These are phyloP conservation scores for Cyathus striatus DNA, from an alignment of 768 basidiomycete genomes.

Conservation along the genomic window DNA sequence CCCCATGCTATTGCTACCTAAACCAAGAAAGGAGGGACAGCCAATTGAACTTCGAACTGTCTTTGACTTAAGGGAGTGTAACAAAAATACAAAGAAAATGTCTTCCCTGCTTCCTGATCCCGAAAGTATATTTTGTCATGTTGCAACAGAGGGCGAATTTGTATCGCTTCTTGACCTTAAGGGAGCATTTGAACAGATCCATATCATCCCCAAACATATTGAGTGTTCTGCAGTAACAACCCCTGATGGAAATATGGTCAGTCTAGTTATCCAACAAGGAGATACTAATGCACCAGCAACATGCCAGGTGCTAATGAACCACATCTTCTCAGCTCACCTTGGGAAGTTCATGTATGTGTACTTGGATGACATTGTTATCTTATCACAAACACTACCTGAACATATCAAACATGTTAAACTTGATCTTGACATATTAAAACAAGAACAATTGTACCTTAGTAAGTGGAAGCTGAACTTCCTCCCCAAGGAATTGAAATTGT, in stretches of 20 bases:
- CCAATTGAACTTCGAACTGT: slow-evolving; percentile 21
- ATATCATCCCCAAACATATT: slow-evolving; percentile 20
- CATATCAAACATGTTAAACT: slow-evolving; percentile 19
- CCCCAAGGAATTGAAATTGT: slow-evolving; percentile 18
- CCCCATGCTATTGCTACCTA: slow-evolving; percentile 28
- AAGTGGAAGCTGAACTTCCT: slow-evolving; percentile 7
- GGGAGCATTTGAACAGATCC: slow-evolving; percentile 37
- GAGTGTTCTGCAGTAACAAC: slow-evolving; percentile 19
- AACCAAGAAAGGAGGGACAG: slow-evolving; percentile 16
- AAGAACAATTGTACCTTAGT: slow-evolving; percentile 17
- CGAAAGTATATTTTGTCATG: slow-evolving; percentile 27
- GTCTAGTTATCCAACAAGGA: slow-evolving; percentile 25
- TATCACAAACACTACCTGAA: slow-evolving; percentile 14
- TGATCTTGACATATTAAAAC: slow-evolving; percentile 16
- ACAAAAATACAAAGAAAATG: slow-evolving; percentile 33
- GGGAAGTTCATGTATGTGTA: slow-evolving; percentile 6
- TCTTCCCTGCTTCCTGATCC: slow-evolving; percentile 34
- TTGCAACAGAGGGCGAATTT: slow-evolving; percentile 17
- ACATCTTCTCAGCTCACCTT: slow-evolving; percentile 3
- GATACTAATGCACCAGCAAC: slow-evolving; percentile 22
- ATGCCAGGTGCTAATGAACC: slow-evolving; percentile 28
- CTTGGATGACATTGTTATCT: slow-evolving; percentile 8
- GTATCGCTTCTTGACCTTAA: slow-evolving; percentile 30
- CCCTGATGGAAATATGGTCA: slow-evolving; percentile 28
- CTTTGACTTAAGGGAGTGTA: slow-evolving; percentile 26